Evolutionary conservation across 2,329 filamentous ascomycete genomes (phyloP).

Genomic region (Trichoderma sp.): DNA sequence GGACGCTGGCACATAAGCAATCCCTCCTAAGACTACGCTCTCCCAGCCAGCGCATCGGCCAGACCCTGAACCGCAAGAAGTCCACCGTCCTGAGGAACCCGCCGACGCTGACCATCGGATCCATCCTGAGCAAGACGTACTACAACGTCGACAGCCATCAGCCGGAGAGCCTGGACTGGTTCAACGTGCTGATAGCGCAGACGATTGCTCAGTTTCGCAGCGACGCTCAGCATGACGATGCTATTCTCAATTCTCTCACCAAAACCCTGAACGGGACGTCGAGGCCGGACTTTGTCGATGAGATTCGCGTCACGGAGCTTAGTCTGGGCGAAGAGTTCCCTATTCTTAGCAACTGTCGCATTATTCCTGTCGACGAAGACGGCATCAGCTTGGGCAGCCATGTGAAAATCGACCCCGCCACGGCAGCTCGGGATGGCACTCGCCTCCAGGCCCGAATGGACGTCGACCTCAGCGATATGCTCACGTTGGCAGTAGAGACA

Average conservation of each 20-base stretch:
- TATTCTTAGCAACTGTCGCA: constrained; percentile 96
- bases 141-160: constrained; percentile 96
- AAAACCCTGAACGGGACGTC: constrained; percentile 82
- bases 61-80: constrained; percentile 59
- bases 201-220: constrained; percentile 93
- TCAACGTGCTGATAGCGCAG: constrained; percentile 95
- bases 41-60: constrained; percentile 40
- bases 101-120: constrained; percentile 80
- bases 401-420: constrained; percentile 51
- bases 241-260: constrained; percentile 80
- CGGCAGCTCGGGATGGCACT: constrained; percentile 61
- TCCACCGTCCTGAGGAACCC: constrained; percentile 72
- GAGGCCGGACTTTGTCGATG: constrained; percentile 87
- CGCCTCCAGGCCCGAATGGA: constrained; percentile 93
- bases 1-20: constrained; percentile 73
- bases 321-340: constrained; percentile 95
- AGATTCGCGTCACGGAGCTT: constrained; percentile 91
- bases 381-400: constrained; percentile 56
- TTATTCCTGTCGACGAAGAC: constrained; percentile 87
- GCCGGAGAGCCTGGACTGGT: constrained; percentile 96
- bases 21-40: constrained; percentile 64
- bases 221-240: constrained; percentile 88
- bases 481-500: constrained; percentile 91
- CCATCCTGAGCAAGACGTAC: constrained; percentile 94
- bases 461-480: constrained; percentile 92